Evolutionary conservation across 1,139 yeast genomes (phyloP).

Genomic region (Pichia sp.): DNA sequence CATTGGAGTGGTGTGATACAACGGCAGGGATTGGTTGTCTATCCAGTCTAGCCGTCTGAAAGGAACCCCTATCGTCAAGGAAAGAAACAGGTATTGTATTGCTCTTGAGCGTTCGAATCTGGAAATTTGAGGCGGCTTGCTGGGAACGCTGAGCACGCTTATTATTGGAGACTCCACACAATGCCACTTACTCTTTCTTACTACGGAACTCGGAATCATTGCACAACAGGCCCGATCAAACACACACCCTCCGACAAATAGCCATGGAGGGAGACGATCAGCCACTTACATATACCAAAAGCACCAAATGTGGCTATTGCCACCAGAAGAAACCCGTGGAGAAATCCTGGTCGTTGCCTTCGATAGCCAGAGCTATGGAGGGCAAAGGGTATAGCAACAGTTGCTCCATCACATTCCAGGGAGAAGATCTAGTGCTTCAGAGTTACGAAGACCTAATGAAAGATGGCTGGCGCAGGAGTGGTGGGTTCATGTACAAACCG

Average conservation of each 20-base stretch:
- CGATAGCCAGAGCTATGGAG: conserved; percentile 20
- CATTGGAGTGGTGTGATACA: too few relatives aligned
- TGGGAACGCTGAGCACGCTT: too few relatives aligned
- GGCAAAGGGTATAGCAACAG: conserved; percentile 29
- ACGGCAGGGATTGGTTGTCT: too few relatives aligned
- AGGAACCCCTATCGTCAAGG: too few relatives aligned
- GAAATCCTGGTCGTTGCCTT: conserved; percentile 38
- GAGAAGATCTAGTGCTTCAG: conserved; percentile 45
- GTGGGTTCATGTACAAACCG: conserved; percentile 68
- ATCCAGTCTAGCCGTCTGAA: too few relatives aligned
- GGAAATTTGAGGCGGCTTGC: background rate
- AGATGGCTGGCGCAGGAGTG: conserved; percentile 79
- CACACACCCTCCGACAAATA: too few relatives aligned
- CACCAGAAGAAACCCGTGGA: conserved; percentile 41
- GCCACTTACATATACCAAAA: conserved; percentile 35
- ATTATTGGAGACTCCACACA: too few relatives aligned
- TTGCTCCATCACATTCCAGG: conserved; percentile 49
- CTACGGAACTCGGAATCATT: too few relatives aligned
- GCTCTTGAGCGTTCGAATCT: background rate
- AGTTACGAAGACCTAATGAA: conserved; percentile 67
- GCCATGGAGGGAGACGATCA: too few relatives aligned
- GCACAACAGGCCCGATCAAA: too few relatives aligned
- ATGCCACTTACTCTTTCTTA: too few relatives aligned
- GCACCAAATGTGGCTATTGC: conserved; percentile 63
- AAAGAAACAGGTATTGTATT: too few relatives aligned